phyloP scores from a whole-genome alignment of 1,284 basidiomycete species.

The Marasmius fiardii region DNA sequence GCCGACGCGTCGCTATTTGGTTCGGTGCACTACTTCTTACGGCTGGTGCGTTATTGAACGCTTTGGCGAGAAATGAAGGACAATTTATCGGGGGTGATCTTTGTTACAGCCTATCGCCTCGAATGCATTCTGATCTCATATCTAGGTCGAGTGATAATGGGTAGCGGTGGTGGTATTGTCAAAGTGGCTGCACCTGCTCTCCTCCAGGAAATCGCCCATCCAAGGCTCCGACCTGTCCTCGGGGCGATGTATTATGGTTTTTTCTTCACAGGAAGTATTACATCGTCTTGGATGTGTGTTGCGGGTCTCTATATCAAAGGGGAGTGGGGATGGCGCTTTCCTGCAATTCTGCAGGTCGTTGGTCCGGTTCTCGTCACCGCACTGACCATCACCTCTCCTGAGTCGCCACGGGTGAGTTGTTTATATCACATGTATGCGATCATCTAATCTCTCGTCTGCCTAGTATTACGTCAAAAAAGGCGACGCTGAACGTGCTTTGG shows the following conservation, averaged over 20 bases:
- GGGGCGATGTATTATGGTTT: not conserved
- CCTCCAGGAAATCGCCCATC: not conserved
- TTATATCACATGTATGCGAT: not conserved
- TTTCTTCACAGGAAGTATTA: not conserved
- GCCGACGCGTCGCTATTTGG: not conserved
- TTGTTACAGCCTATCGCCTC: not conserved
- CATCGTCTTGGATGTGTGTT: not conserved
- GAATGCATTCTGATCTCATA: not conserved
- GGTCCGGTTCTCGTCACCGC: not conserved
- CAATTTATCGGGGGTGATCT: not conserved
- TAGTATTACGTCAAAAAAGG: not conserved
- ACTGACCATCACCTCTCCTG: not conserved
- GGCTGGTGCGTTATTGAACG: not conserved
- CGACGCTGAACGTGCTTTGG: not conserved
- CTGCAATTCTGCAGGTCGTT: not conserved
- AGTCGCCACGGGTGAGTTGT: not conserved
- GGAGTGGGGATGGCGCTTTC: not conserved
- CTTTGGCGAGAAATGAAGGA: not conserved
- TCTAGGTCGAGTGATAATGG: not conserved
- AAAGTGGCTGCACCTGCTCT: not conserved
- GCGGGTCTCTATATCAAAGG: not conserved
- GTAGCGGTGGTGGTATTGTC: not conserved
- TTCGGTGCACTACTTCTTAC: not conserved
- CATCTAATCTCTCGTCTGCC: not conserved
- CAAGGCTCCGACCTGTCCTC: not conserved